Conservation (phyloP, 495 filamentous ascomycete genomes). For the Aspergillus mulundensis region DNA sequence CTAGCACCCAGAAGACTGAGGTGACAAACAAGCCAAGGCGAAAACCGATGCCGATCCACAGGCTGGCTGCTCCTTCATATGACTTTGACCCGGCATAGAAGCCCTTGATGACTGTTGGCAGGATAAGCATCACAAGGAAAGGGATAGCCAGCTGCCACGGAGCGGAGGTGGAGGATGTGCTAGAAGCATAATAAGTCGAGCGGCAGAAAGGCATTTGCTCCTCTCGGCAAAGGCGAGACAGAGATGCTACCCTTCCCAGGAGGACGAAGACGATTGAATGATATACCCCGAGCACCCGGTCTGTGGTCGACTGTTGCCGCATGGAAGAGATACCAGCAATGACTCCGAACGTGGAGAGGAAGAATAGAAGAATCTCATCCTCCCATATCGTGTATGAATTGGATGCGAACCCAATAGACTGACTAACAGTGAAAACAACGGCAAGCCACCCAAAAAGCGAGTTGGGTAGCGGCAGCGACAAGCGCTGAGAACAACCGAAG, state of each 20-base stretch:
- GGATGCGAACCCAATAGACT: conserved; percentile 87
- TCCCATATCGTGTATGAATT: conserved; percentile 99
- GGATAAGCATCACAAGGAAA: conserved; percentile 63
- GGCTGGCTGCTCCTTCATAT: conserved; percentile 75
- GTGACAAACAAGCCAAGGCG: conserved; percentile 69
- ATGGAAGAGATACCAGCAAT: conserved; percentile 68
- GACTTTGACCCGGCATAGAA: conserved; percentile 75
- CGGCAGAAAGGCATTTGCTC: conserved; percentile 97
- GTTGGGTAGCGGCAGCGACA: conserved; percentile 62
- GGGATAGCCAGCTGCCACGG: conserved; percentile 85
- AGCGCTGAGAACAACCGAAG: conserved; percentile 42
- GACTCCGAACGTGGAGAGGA: conserved; percentile 82
- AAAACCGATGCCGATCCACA: conserved; percentile 80
- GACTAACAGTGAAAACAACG: conserved; percentile 71
- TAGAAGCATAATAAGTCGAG: conserved; percentile 92
- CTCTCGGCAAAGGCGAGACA: conserved; percentile 92
- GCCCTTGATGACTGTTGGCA: conserved; percentile 73
- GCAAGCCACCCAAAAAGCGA: conserved; percentile 85
- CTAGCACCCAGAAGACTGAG: conserved; percentile 83
- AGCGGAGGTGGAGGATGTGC: conserved; percentile 86
- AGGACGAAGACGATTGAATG: conserved; percentile 81
- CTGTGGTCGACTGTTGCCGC: conserved; percentile 55
- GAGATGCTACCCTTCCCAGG: conserved; percentile 75
- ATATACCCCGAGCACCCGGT: conserved; percentile 70
- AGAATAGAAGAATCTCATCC: conserved; percentile 89